A percentile compares a stretch with the other conserved stretches of the same genome.
Evolutionary conservation across 2,329 filamentous ascomycete genomes (phyloP).

Genomic region (Fusarium sp.): DNA sequence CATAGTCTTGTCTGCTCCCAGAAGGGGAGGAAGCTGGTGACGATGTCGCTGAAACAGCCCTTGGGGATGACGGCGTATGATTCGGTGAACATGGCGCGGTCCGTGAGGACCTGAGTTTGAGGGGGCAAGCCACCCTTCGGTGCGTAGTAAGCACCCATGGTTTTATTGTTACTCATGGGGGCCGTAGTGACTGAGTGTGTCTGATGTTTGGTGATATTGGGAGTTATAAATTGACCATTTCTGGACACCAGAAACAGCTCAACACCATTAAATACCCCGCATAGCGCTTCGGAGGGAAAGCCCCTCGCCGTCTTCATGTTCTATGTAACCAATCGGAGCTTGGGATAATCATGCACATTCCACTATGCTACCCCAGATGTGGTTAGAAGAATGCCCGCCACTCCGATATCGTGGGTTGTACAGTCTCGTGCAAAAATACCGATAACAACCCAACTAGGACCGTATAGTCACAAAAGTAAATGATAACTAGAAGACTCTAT

Average conservation of each 20-base stretch:
- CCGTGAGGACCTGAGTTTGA: constrained; percentile 32
- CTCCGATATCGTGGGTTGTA: neutral
- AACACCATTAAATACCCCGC: constrained; percentile 8
- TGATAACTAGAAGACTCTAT: no score
- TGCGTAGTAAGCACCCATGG: constrained; percentile 31
- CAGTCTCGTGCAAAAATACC: no score
- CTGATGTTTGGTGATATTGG: neutral
- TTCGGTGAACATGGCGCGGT: constrained; percentile 37
- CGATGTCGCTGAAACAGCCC: constrained; percentile 37
- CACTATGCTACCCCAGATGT: neutral
- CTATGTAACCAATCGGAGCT: neutral
- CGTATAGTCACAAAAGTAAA: no score
- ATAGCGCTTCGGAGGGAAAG: constrained; percentile 4
- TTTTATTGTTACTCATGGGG: constrained; percentile 17
- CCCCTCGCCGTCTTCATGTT: neutral
- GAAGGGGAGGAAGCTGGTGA: constrained; percentile 33
- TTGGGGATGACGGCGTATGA: constrained; percentile 37
- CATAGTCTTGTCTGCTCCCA: constrained; percentile 35
- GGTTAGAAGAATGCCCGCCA: neutral
- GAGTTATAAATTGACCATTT: neutral
- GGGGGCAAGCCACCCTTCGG: constrained; percentile 32
- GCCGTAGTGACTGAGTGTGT: neutral
- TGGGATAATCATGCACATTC: neutral
- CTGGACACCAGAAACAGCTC: neutral
- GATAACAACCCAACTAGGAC: no score